Evolutionary conservation across 108 stramenopile species (phyloP).

Genomic region (Conticribra weissflogii): DNA sequence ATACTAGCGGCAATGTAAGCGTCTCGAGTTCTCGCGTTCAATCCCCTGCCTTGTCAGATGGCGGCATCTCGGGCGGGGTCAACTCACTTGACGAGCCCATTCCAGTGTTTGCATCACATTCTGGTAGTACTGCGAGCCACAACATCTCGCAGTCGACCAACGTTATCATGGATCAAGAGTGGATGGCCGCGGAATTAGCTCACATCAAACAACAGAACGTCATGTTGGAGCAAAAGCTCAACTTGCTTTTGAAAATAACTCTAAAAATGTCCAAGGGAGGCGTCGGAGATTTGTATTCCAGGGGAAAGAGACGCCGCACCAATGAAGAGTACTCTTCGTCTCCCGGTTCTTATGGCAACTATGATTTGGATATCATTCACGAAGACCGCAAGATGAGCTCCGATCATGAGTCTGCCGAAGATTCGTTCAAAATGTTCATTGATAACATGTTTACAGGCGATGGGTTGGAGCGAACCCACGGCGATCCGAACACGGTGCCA

Average conservation of each 20-base stretch:
- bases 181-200: neutral
- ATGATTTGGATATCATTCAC: neutral
- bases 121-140: neutral
- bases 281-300: too few species aligned
- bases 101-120: neutral
- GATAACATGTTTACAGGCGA: conserved; percentile 12
- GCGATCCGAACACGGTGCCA: neutral
- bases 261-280: neutral
- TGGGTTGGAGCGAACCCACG: neutral
- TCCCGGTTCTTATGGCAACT: neutral
- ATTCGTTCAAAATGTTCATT: conserved; percentile 12
- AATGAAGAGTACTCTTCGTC: too few species aligned
- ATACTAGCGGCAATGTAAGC: too few species aligned
- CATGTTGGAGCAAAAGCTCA: neutral
- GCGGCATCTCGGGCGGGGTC: neutral
- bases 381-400: conserved; percentile 1
- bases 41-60: neutral
- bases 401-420: neutral
- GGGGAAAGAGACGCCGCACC: too few species aligned
- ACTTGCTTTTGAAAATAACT: neutral
- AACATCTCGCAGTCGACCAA: neutral
- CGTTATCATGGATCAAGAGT: neutral
- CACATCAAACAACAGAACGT: neutral
- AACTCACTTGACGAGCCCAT: neutral
- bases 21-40: neutral